Percentiles rank a stretch among this genome's conserved stretches.
Evolutionary conservation across 1,139 yeast genomes (phyloP).

Genomic region (Kodamaea arcana): DNA sequence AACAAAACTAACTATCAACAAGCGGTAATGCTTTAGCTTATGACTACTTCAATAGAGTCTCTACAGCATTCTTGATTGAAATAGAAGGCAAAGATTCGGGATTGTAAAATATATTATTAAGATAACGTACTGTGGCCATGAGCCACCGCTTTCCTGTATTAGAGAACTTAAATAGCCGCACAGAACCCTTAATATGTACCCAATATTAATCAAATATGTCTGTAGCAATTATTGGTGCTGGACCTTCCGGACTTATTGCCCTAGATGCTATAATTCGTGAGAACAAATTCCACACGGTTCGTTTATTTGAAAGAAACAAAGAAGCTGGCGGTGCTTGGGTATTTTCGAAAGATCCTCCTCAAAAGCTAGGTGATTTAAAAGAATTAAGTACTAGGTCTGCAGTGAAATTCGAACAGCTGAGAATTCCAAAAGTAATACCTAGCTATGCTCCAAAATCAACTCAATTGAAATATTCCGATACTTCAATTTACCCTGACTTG

Average conservation of each 20-base stretch:
- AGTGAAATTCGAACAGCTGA: conserved; percentile 10
- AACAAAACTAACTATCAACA: too few relatives aligned
- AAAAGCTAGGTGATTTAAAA: conserved; percentile 14
- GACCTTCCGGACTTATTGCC: conserved; percentile 63
- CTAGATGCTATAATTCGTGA: conserved; percentile 45
- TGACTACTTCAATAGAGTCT: too few relatives aligned
- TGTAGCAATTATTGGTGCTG: conserved; percentile 60
- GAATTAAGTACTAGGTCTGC: conserved; percentile 10
- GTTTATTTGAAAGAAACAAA: conserved; percentile 39
- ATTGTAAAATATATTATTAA: too few relatives aligned
- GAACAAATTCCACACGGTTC: conserved; percentile 23
- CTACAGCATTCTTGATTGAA: too few relatives aligned
- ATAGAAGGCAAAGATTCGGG: too few relatives aligned
- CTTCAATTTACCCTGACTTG: conserved; percentile 14
- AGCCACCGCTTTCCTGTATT: neutral
- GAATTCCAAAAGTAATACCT: conserved; percentile 10
- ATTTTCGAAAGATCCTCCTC: conserved; percentile 17
- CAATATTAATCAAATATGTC: conserved; percentile 18
- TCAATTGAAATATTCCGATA: conserved; percentile 20
- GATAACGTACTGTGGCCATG: neutral
- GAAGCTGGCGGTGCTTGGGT: conserved; percentile 48
- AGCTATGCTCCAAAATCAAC: conserved; percentile 11
- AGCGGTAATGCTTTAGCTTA: too few relatives aligned
- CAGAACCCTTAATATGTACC: conserved; percentile 6
- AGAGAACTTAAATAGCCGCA: too few relatives aligned